Percentiles rank a stretch among this genome's conserved stretches.
Evolutionary conservation across 2,329 filamentous ascomycete species (phyloP).

Genomic region (Verticillium tricorpus): DNA sequence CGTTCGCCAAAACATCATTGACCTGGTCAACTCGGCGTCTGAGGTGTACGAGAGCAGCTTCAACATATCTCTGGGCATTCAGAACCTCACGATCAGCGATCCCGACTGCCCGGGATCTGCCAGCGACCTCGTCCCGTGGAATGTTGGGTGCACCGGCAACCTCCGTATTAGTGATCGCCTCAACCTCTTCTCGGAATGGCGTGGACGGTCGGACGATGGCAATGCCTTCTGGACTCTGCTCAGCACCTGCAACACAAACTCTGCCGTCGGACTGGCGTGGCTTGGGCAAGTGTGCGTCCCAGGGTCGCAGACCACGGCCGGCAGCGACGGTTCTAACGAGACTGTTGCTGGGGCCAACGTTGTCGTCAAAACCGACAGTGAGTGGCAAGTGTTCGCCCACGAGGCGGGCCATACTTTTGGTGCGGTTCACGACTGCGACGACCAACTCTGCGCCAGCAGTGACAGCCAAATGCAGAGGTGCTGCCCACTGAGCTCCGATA

Average conservation of each 20-base stretch:
- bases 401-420: constrained; percentile 94
- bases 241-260: constrained; percentile 73
- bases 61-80: constrained; percentile 88
- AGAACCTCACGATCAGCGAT: constrained; percentile 77
- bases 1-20: constrained; percentile 73
- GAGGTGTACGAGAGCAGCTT: constrained; percentile 85
- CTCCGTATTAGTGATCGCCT: constrained; percentile 71
- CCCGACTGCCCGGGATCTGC: constrained; percentile 68
- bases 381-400: constrained; percentile 96
- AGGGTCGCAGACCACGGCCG: constrained; percentile 50
- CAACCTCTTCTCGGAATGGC: constrained; percentile 85
- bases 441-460: constrained; percentile 59
- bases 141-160: constrained; percentile 61
- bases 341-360: constrained; percentile 85
- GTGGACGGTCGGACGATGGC: constrained; percentile 68
- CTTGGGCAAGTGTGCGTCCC: constrained; percentile 76
- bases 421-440: constrained; percentile 87
- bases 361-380: constrained; percentile 73
- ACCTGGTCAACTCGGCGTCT: constrained; percentile 80
- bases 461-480: constrained; percentile 55
- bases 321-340: constrained; percentile 51
- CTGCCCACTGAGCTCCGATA: constrained; percentile 66
- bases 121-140: constrained; percentile 72
- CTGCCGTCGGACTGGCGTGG: constrained; percentile 90
- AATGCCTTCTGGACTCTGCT: constrained; percentile 94